Conservation (phyloP, 2,329 filamentous ascomycete species). For the Aspergillus novofumigatus region DNA sequence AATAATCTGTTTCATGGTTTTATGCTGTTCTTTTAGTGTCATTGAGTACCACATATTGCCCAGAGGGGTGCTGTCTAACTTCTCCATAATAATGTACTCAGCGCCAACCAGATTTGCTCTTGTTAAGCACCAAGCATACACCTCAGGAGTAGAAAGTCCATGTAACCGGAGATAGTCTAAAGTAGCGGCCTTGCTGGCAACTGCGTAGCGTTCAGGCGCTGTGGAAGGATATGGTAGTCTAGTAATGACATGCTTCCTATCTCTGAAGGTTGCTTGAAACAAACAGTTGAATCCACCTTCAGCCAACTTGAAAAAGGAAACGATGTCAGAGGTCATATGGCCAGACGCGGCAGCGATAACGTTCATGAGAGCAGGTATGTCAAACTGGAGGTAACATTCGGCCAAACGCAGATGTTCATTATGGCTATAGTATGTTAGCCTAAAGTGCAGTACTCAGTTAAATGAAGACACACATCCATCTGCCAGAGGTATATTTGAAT, state of each 20-base stretch:
- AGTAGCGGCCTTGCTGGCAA: slow-evolving; percentile 8
- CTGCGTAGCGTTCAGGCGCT: slow-evolving; percentile 3
- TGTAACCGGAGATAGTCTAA: slow-evolving; percentile 10
- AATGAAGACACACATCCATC: slow-evolving; percentile 19
- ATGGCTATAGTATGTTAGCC: slow-evolving; percentile 5
- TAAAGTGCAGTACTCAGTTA: not conserved
- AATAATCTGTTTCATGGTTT: slow-evolving; percentile 6
- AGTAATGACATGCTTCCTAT: slow-evolving; percentile 26
- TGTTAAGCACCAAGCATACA: slow-evolving; percentile 7
- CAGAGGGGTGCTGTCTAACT: slow-evolving; percentile 4
- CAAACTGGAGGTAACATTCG: slow-evolving; percentile 16
- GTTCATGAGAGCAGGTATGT: slow-evolving; percentile 16
- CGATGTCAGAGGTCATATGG: slow-evolving; percentile 10
- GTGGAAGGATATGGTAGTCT: slow-evolving; percentile 32
- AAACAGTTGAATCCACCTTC: slow-evolving; percentile 37
- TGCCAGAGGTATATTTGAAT: slow-evolving; percentile 18
- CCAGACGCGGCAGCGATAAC: slow-evolving; percentile 9
- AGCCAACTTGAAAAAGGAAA: slow-evolving; percentile 26
- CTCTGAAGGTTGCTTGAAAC: slow-evolving; percentile 26
- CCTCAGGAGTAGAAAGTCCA: slow-evolving; percentile 6
- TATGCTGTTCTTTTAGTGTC: slow-evolving; percentile 1
- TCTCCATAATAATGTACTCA: slow-evolving; percentile 11
- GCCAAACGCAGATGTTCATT: slow-evolving; percentile 17
- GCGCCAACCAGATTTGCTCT: slow-evolving; percentile 3
- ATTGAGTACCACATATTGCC: slow-evolving; percentile 7